These are phyloP conservation scores for Dactylellina cionopaga DNA, from an alignment of 2,329 filamentous ascomycete species.

Conservation along the genomic window DNA sequence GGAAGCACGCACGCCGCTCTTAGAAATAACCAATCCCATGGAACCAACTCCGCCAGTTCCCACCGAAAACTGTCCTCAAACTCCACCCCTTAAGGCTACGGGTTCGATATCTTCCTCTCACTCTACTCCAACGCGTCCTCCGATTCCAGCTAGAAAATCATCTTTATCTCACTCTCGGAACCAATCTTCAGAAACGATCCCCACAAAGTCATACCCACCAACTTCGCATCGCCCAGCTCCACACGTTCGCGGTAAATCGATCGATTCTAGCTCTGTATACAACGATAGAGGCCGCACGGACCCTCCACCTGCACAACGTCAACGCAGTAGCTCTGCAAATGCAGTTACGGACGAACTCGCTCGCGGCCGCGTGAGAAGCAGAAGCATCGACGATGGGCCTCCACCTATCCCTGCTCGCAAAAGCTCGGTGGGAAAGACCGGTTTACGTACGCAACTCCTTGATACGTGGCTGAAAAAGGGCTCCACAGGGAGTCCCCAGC, in stretches of 20 bases:
- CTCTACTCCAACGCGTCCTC: constrained; percentile 34
- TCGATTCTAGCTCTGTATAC: constrained; percentile 46
- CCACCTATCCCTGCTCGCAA: constrained; percentile 46
- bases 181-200: constrained; percentile 33
- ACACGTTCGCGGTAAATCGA: constrained; percentile 41
- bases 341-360: constrained; percentile 20
- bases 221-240: constrained; percentile 31
- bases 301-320: constrained; percentile 30
- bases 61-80: constrained; percentile 5
- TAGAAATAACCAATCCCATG: constrained; percentile 24
- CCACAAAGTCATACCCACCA: constrained; percentile 42
- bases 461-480: constrained; percentile 23
- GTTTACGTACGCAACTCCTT: constrained; percentile 16
- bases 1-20: constrained; percentile 14
- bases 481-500: constrained; percentile 1
- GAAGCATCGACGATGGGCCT: constrained; percentile 47
- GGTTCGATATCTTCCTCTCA: constrained; percentile 24
- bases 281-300: constrained; percentile 27
- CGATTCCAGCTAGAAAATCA: constrained; percentile 32
- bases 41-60: constrained; percentile 20
- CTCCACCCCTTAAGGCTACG: constrained; percentile 21
- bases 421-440: constrained; percentile 47
- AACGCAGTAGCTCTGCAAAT: constrained; percentile 47
- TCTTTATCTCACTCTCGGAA: constrained; percentile 42
- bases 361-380: constrained; percentile 38